Evolutionary conservation across 805 yeast species (phyloP), one percentile per base, ranked within the genome.

Genomic region (Pichia ethanolica): DNA sequence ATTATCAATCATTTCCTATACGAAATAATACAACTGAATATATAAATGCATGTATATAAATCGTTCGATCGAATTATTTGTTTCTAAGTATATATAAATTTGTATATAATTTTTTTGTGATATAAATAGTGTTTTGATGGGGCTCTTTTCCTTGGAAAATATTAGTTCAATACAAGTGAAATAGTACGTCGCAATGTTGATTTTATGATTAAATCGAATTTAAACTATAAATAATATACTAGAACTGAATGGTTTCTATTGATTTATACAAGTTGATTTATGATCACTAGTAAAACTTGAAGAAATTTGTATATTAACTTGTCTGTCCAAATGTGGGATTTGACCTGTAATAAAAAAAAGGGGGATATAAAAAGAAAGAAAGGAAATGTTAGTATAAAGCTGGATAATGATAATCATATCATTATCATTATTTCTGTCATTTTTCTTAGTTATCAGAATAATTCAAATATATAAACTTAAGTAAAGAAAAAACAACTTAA

Each of bases 241-340:
- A 30, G 32, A 20, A 20, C 3, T 20, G 20, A 20, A 20, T 20
- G 20, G 20, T 20, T 30, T 30, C 32, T 30, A 30, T 30, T 6
- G 7, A 30, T 30, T 6, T 3, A 9, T 30, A 30, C 32, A 30
- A 30, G 7, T 9, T 30, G 32, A 7, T 7, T 35, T n/a, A 12
- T 34, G 36, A 34, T 34, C n/a, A 13, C 36, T 34, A 34, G 7
- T 34, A 13, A 5, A 34, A 13, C 11, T 34, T 34, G 36, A 14
- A 7, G 13, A 30, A 34, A 33, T 37, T 36, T 42, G 25, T 20
- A 33, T 25, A 33, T 20, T 27, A 36, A 39, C 51, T 30, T 28
- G 45, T 44, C 39, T 34, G 48, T 38, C 26, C 51, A 44, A 48
- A 48, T 44, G 45, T 12, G 40, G 41, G 41, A 35, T 44, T 48